Conservation (phyloP, 345 rosid genomes). For the Diplotaxis tenuifolia region DNA sequence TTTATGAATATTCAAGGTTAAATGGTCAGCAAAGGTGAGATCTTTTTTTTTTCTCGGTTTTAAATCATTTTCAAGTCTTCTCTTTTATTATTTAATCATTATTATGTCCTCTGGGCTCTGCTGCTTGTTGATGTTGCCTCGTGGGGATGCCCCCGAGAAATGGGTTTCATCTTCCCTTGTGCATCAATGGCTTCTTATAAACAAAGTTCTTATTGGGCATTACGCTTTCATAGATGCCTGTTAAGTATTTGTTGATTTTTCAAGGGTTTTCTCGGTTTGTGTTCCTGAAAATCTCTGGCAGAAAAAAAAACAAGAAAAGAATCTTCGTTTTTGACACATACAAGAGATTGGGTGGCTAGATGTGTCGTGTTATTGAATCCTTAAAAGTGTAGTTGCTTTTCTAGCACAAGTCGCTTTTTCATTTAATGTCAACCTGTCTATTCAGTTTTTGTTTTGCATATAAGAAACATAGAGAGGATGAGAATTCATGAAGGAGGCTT, state of each 20-base stretch:
- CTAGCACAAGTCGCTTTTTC: constrained; percentile 20
- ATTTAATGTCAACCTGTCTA: not conserved
- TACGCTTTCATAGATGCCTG: constrained; percentile 10
- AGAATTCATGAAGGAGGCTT: not conserved
- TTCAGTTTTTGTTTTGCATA: constrained; percentile 1
- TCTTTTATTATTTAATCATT: not conserved
- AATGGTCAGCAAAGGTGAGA: constrained; percentile 39
- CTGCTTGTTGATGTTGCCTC: not conserved
- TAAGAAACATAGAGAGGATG: constrained; percentile 15
- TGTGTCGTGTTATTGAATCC: not conserved
- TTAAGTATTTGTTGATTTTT: constrained; percentile 22
- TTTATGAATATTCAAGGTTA: constrained; percentile 47
- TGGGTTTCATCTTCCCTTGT: no score
- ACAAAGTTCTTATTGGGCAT: constrained; percentile 16
- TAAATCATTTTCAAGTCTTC: not conserved
- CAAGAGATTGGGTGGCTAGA: constrained; percentile 5
- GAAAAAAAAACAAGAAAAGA: not conserved
- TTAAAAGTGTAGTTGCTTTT: not conserved
- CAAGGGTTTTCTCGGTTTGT: not conserved
- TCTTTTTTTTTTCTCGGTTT: no score
- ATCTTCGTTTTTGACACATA: constrained; percentile 1
- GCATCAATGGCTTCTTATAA: not conserved
- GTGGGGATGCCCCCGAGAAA: no score
- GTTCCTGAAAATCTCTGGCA: constrained; percentile 17
- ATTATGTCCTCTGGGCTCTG: not conserved